Evolutionary conservation across 805 yeast genomes (phyloP), one percentile per base, ranked within the genome.

Genomic region (Metschnikowia bowlesiae): DNA sequence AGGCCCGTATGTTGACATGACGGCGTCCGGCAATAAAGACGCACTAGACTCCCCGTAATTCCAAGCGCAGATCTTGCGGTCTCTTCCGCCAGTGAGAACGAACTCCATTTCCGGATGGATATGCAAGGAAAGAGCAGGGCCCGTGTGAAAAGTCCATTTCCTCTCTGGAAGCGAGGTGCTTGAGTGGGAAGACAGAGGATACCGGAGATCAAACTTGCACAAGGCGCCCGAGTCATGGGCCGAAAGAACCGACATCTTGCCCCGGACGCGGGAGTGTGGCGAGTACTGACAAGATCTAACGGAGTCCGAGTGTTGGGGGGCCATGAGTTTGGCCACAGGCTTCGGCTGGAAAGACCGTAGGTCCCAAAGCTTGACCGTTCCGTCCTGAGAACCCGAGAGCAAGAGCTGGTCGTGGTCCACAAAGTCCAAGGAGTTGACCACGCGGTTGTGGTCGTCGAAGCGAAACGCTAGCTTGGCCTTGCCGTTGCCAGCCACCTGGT

Each of bases 61-160:
- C 92, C 95, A 89, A 3, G 87, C 82, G 53, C 87, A 89, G 34
- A 87, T 74, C 57, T 83, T 84, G 47, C 86, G 85, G 67, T 94
- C 99, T 59, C 97, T 76, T 7, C 99, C 99, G 13, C 97, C 97
- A 18, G 96, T 88, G 5, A 85, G 84, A 18, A 94, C 79, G 59
- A 84, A 87, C 54, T 91, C 96, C 35, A 76, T 64, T 36, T 82
- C 84, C 0, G 95, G 96, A 62, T 91, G 96, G 84, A 96, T 90
- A 59, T 89, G 90, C 4, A 94, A 66, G 4, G 95, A 81, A 14
- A 91, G 71, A 0, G 96, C 98, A 2, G 96, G 96, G 0, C 96
- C 96, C 2, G 89, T 80, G 63, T 92, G 98, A 3, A 96, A 95
- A 59, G 85, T 87, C 63, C 94, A 77, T 52, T 84, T 82, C 46